phyloP scores from a whole-genome alignment of 2,329 filamentous ascomycete genomes.

The Ascochyta viciae-villosae region DNA sequence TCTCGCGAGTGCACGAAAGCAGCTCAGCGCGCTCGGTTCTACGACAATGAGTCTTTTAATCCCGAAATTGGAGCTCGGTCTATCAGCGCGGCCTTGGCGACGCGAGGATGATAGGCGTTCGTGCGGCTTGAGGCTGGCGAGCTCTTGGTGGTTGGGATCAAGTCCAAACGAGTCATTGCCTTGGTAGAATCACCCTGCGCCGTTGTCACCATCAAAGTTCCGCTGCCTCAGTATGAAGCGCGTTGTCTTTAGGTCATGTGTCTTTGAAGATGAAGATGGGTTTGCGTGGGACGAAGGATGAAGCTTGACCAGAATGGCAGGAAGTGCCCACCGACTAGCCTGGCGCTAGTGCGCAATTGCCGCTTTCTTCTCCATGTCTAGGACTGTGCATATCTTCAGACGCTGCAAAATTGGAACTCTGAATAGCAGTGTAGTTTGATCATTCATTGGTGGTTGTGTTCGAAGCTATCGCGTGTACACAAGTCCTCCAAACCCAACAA shows the following conservation, averaged over 20 bases:
- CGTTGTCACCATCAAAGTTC: neutral
- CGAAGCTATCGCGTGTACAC: neutral
- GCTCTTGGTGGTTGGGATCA: neutral
- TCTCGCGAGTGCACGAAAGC: neutral
- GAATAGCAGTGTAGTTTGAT: neutral
- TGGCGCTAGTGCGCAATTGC: neutral
- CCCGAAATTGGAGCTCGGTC: conserved; percentile 9
- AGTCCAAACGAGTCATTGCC: neutral
- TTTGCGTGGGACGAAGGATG: neutral
- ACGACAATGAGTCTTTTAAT: neutral
- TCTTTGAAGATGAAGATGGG: neutral
- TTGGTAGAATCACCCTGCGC: neutral
- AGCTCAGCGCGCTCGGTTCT: neutral
- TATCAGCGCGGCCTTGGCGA: conserved; percentile 10
- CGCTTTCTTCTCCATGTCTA: neutral
- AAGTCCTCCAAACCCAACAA: neutral
- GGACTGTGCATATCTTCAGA: too few species aligned
- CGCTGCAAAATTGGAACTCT: neutral
- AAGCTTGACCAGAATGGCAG: neutral
- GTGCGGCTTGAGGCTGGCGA: conserved; percentile 6
- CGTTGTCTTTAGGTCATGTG: neutral
- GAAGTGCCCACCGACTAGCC: neutral
- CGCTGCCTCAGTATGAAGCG: too few species aligned
- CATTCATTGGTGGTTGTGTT: neutral
- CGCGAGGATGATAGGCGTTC: conserved; percentile 8